Evolutionary conservation across 257 asterid genomes (phyloP).

Genomic region (Avicennia marina): DNA sequence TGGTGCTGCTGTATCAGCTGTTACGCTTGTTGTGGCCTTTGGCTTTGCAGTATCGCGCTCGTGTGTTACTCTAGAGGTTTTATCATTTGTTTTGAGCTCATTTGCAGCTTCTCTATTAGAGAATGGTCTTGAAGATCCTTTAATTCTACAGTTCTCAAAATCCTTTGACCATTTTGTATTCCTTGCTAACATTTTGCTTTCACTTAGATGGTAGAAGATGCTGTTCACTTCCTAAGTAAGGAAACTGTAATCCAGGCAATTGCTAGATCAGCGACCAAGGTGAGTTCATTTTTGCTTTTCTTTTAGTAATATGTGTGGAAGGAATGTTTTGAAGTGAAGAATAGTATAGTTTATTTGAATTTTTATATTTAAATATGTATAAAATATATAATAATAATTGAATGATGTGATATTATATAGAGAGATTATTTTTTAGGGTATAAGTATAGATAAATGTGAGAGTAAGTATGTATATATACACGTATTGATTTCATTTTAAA

Average conservation of each 20-base stretch:
- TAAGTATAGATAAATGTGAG: too few relatives aligned
- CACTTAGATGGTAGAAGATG: conserved; percentile 95
- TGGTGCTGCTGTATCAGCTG: conserved; percentile 98
- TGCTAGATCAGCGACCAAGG: conserved; percentile 98
- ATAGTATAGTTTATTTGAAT: background rate
- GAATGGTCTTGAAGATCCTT: conserved; percentile 16
- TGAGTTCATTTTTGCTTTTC: conserved; percentile 18
- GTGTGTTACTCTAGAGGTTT: conserved; percentile 96
- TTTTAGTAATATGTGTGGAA: background rate
- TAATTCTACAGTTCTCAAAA: background rate
- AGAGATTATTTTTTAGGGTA: too few relatives aligned
- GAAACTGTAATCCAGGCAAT: conserved; percentile 92
- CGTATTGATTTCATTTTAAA: too few relatives aligned
- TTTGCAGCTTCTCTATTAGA: conserved; percentile 10
- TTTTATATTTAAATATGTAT: too few relatives aligned
- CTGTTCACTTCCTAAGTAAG: conserved; percentile 94
- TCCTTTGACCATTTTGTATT: background rate
- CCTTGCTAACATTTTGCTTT: conserved; percentile 12
- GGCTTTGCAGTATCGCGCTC: conserved; percentile 99
- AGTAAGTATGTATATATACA: too few relatives aligned
- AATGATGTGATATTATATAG: too few relatives aligned
- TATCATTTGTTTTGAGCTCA: conserved; percentile 19
- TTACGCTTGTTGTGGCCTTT: conserved; percentile 94
- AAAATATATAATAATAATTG: too few relatives aligned
- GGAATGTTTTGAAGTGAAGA: background rate